Base-by-base conservation (phyloP, 805 yeast species). In the Metschnikowia lachancei region DNA sequence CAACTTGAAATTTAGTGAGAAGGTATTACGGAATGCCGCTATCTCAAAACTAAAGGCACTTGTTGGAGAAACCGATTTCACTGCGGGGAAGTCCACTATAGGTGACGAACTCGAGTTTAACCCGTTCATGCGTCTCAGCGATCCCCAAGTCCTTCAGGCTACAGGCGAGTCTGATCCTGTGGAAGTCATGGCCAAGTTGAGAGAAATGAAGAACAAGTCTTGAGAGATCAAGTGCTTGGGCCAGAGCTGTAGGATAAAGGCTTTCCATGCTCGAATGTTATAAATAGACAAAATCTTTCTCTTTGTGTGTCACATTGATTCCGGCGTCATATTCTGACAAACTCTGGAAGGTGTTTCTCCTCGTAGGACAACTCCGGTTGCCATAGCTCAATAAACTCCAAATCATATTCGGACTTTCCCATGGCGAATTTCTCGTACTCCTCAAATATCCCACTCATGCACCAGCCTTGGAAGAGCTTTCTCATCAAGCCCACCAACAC, bases 401-500 rank as follows among this genome's bases (percentile, higher is more conserved):
- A 74, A 66, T 92, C 99, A 44, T 83, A 85, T 56, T 88, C 97
- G 19, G 92, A 94, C 66, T 92, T 92, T 8, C 96, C 97, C 57
- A 87, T 83, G 5, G 98, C 95, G 65, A 89, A 92, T 62, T 87
- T 82, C 46, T 86, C 87, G 64, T 92, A 92, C 64, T 92, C 99
- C 62, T 90, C 97, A 64, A 89, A 94, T 5, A 89, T 85, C 1
- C 97, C 95, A 43, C 96, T 83, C 57, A 88, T 74, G 48, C 94
- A 82, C 99, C 99, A 92, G 1, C 95, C 95, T 65, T 90, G 97
- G 38, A 90, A 68, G 43, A 85, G 63, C 60, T 88, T 89, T 40
- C 99, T 70, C 76, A 92, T 82, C 26, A 89, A 75, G 0, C 97
- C 99, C n/a, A 91, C 95, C 35, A 91, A 72, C 1, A 94, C 91